Evolutionary conservation across 164 flowering plant species (phyloP), one percentile per base, ranked within the genome.

Genomic region (Aristolochia fimbriata): DNA sequence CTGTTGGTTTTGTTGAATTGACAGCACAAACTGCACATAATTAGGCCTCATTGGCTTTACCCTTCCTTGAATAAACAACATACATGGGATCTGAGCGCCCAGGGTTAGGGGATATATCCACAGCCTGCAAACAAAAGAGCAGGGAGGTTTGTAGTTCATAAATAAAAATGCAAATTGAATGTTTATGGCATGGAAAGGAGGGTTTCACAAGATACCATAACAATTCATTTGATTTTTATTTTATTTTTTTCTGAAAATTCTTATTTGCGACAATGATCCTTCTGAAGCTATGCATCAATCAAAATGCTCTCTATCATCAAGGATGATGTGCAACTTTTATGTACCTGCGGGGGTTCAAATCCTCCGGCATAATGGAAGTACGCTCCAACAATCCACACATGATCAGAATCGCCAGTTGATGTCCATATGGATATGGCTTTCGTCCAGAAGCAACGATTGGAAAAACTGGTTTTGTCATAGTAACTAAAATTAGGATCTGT

Each of bases 371-470:
- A 92, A 64, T 92, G 96, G 68, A 92, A 92, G 62, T 92, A 92
- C 24, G 96, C 71, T 22, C 96, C 98, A 59, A 92, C 96, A 62
- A 92, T 88, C 75, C 83, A 41, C 58, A 65, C 84, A 74, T 92
- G 98, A 68, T 92, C 96, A 52, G 88, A 74, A 72, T 92, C 98
- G 37, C 93, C 80, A 0, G 96, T 88, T 69, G 98, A 87, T 64
- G 98, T 92, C 96, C 98, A 92, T 71, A 92, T 87, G 6, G 96
- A 92, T 73, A 92, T 87, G 60, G 96, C 98, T 74, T 88, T 92
- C n/a, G 96, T 88, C 66, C 70, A 92, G 68, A 92, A 92, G 74
- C 98, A 92, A 21, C 96, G 92, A 61, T 92, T 92, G 12, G 98
- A 92, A 76, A 92, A 92, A 78, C 98, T 92, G 81, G 9, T 51